phyloP scores from a whole-genome alignment of 352 stramenopile species.

The Sclerospora graminicola region DNA sequence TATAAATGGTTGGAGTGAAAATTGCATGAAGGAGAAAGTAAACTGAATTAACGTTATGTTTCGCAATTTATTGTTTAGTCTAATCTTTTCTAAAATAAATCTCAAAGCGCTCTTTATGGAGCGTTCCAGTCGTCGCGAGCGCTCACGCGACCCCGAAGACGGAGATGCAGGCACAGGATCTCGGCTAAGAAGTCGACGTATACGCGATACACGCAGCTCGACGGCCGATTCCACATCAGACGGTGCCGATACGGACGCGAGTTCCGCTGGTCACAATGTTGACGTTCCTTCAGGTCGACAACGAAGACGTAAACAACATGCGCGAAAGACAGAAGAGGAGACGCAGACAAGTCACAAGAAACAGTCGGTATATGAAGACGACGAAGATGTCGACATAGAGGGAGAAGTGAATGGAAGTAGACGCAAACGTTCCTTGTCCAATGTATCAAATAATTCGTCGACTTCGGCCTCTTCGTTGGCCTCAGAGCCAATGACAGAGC shows the following conservation, averaged over 20 bases:
- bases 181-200: too few relatives aligned
- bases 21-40: too few relatives aligned
- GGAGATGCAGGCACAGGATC: too few relatives aligned
- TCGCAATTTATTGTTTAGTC: too few relatives aligned
- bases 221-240: conserved; percentile 38
- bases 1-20: too few relatives aligned
- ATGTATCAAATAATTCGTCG: conserved; percentile 50
- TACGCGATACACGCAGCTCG: conserved; percentile 17
- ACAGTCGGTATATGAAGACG: too few relatives aligned
- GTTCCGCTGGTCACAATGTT: conserved; percentile 12
- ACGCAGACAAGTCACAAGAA: too few relatives aligned
- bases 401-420: conserved; percentile 6
- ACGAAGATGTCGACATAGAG: conserved; percentile 1
- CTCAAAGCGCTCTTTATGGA: too few relatives aligned
- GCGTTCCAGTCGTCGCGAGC: too few relatives aligned
- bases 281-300: conserved; percentile 7
- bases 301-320: conserved; percentile 15
- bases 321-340: conserved; percentile 13
- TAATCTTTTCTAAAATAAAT: too few relatives aligned
- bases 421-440: conserved; percentile 54
- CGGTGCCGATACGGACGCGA: conserved; percentile 50
- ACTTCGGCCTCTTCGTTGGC: conserved; percentile 37
- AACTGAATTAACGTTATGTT: too few relatives aligned
- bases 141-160: too few relatives aligned
- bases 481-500: conserved; percentile 32